phyloP scores from a whole-genome alignment of 805 yeast species.

The Starmerella vitae region DNA sequence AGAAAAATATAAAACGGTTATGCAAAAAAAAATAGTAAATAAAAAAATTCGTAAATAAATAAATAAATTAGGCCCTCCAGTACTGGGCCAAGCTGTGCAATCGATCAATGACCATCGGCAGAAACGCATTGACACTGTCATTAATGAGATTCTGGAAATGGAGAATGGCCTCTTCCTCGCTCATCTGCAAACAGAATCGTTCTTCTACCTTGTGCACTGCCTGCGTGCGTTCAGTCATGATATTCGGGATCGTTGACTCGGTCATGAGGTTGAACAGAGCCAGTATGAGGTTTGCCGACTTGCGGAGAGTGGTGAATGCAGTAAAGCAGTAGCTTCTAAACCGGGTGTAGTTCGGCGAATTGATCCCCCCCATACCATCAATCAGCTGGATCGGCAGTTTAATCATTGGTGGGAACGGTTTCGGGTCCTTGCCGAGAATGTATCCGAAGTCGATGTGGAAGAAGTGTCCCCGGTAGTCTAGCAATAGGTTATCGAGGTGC shows the following conservation, averaged over 20 bases:
- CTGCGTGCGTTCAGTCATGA: conserved; percentile 68
- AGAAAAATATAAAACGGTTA: neutral
- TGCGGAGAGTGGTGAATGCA: conserved; percentile 77
- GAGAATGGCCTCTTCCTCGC: conserved; percentile 88
- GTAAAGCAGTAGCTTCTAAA: conserved; percentile 91
- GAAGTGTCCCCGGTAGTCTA: conserved; percentile 73
- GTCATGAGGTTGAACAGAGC: conserved; percentile 89
- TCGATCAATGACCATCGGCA: conserved; percentile 91
- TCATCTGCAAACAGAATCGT: conserved; percentile 82
- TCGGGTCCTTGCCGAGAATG: conserved; percentile 91
- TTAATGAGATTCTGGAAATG: conserved; percentile 91
- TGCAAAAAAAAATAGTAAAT: neutral
- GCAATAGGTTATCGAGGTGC: conserved; percentile 77
- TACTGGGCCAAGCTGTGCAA: conserved; percentile 92
- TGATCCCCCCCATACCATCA: conserved; percentile 94
- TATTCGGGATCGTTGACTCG: conserved; percentile 84
- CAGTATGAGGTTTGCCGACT: conserved; percentile 77
- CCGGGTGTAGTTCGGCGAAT: conserved; percentile 68
- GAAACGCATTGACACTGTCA: conserved; percentile 82
- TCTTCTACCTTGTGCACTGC: conserved; percentile 87
- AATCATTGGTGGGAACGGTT: conserved; percentile 98
- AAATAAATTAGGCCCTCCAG: conserved; percentile 61
- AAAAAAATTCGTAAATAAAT: neutral
- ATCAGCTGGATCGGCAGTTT: conserved; percentile 91
- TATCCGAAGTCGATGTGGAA: conserved; percentile 98